A percentile compares a stretch with the other conserved stretches of the same genome.
These are phyloP conservation scores for Podospora didyma DNA, from an alignment of 495 filamentous ascomycete species.

Conservation along the genomic window DNA sequence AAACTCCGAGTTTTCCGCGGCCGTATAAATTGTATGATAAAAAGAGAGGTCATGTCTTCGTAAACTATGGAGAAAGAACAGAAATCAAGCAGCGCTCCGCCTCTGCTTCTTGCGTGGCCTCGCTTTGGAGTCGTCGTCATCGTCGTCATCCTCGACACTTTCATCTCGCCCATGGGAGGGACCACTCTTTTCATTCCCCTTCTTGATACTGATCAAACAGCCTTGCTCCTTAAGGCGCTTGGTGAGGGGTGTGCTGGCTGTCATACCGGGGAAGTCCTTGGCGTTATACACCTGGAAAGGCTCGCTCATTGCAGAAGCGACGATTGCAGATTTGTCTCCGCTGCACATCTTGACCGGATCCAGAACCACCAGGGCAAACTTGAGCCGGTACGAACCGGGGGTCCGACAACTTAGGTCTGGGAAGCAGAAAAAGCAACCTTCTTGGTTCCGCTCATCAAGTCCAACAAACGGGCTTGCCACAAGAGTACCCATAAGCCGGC, in stretches of 20 bases:
- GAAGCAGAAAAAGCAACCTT: conserved; percentile 91
- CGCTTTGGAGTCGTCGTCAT: conserved; percentile 31
- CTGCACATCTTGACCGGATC: conserved; percentile 44
- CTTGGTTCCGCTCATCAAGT: conserved; percentile 58
- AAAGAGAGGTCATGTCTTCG: not conserved
- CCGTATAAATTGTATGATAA: not conserved
- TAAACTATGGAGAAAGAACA: not conserved
- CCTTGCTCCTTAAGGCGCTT: conserved; percentile 70
- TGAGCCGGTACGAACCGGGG: conserved; percentile 74
- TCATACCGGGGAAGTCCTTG: conserved; percentile 97
- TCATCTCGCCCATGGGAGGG: conserved; percentile 37
- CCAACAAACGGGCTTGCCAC: conserved; percentile 72
- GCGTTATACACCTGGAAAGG: conserved; percentile 86
- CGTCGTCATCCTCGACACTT: conserved; percentile 40
- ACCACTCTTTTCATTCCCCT: conserved; percentile 64
- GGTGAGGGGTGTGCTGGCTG: conserved; percentile 63
- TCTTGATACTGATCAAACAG: conserved; percentile 75
- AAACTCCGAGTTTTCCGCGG: no score
- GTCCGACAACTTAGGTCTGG: conserved; percentile 89
- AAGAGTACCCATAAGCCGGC: conserved; percentile 74
- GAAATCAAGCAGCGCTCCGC: conserved; percentile 6
- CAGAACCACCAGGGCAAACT: conserved; percentile 83
- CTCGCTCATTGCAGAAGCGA: conserved; percentile 67
- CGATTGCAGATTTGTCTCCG: conserved; percentile 58
- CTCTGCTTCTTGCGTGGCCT: conserved; percentile 17